These are phyloP conservation scores for Xylariaceae sp. DNA, from an alignment of 2,329 filamentous ascomycete species.

Conservation along the genomic window DNA sequence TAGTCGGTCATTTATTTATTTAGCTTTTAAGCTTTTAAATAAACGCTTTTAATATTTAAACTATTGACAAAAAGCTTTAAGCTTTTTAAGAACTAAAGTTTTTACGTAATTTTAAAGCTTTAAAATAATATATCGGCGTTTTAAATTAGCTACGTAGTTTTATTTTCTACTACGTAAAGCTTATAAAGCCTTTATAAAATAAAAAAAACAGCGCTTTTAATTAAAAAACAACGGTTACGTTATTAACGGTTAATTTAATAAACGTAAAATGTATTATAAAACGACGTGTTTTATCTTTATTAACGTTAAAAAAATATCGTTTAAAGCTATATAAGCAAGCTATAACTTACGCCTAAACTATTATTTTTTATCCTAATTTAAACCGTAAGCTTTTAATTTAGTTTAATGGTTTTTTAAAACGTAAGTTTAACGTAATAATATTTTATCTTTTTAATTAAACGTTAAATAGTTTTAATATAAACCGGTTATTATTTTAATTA, in stretches of 20 bases:
- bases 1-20: neutral
- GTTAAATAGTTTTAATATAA: neutral
- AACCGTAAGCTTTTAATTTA: neutral
- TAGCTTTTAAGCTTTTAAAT: neutral
- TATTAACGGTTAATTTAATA: no score
- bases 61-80: neutral
- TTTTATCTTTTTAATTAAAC: constrained; percentile 1
- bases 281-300: neutral
- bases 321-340: neutral
- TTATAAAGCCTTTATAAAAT: constrained; percentile 1
- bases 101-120: constrained; percentile 1
- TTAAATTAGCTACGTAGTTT: neutral
- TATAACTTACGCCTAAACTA: neutral
- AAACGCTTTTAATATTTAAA: neutral
- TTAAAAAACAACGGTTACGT: no score
- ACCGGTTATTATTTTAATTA: constrained; percentile 2
- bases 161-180: neutral
- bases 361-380: constrained; percentile 1
- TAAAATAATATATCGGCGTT: constrained; percentile 1
- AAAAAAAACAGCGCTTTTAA: neutral
- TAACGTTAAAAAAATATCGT: neutral
- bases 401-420: constrained; percentile 1
- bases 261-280: neutral
- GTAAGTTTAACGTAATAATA: no score
- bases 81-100: neutral